Conservation (phyloP, 2,329 filamentous ascomycete genomes). For the Paramyrothecium roridum region DNA sequence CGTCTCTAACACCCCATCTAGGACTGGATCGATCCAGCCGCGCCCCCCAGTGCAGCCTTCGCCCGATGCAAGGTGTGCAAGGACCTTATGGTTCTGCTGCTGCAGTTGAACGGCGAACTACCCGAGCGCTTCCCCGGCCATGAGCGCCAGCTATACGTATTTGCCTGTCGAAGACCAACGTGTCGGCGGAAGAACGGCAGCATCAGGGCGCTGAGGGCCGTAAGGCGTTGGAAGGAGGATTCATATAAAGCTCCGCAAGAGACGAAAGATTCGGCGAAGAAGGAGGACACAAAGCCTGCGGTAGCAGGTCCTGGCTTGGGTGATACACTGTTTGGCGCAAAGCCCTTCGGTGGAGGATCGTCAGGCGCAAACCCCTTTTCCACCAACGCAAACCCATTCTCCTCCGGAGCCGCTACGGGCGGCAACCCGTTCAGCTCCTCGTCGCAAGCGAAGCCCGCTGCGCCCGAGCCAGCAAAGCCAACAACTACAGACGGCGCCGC, state of each 20-base stretch:
- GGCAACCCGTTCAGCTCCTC: constrained; percentile 27
- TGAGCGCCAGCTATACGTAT: constrained; percentile 83
- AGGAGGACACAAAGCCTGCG: constrained; percentile 28
- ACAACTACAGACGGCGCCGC: constrained; percentile 18
- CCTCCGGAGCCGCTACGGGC: constrained; percentile 17
- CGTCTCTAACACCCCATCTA: constrained; percentile 30
- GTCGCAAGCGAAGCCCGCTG: constrained; percentile 27
- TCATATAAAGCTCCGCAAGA: constrained; percentile 18
- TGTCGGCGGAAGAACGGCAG: constrained; percentile 83
- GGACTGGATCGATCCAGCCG: constrained; percentile 79
- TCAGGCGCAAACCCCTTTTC: constrained; percentile 58
- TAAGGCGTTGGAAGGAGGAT: constrained; percentile 50
- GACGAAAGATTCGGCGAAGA: constrained; percentile 24
- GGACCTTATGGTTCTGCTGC: constrained; percentile 74
- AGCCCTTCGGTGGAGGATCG: constrained; percentile 36
- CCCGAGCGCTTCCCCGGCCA: constrained; percentile 83
- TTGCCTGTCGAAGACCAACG: constrained; percentile 72
- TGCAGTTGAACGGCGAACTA: constrained; percentile 89
- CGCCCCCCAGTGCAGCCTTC: constrained; percentile 69
- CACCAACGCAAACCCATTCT: constrained; percentile 47
- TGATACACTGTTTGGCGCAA: constrained; percentile 67
- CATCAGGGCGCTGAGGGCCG: constrained; percentile 70
- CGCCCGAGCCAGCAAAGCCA: constrained; percentile 28
- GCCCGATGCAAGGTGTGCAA: constrained; percentile 88
- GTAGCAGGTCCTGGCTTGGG: constrained; percentile 50